These are phyloP conservation scores for Microsporum audouinii DNA, from an alignment of 2,329 filamentous ascomycete species.

Conservation along the genomic window DNA sequence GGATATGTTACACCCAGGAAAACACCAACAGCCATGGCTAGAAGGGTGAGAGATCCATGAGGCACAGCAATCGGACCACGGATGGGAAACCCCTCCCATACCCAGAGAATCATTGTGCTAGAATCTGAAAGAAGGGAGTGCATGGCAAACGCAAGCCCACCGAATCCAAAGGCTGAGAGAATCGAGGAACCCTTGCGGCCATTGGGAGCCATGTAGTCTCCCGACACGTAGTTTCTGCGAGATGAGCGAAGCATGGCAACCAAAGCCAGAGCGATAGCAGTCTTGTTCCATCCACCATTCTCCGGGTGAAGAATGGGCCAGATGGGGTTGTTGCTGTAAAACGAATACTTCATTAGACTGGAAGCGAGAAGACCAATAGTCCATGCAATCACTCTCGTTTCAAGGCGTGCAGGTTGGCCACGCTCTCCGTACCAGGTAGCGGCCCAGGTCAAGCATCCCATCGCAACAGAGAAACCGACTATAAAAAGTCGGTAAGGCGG, in stretches of 20 bases:
- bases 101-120: conserved; percentile 98
- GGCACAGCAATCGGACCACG: conserved; percentile 76
- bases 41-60: conserved; percentile 78
- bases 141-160: conserved; percentile 73
- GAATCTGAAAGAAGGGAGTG: conserved; percentile 92
- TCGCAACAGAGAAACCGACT: conserved; percentile 67
- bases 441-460: conserved; percentile 73
- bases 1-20: conserved; percentile 65
- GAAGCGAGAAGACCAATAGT: conserved; percentile 72
- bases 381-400: conserved; percentile 72
- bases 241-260: conserved; percentile 67
- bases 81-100: conserved; percentile 91
- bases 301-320: conserved; percentile 87
- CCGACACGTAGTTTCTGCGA: conserved; percentile 46
- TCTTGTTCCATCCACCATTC: conserved; percentile 88
- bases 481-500: conserved; percentile 68
- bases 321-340: conserved; percentile 87
- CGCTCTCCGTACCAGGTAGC: conserved; percentile 72
- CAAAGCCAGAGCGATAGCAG: conserved; percentile 63
- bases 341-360: conserved; percentile 82
- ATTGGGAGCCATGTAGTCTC: conserved; percentile 40
- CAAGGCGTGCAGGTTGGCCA: conserved; percentile 60
- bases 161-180: conserved; percentile 66
- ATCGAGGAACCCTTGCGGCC: conserved; percentile 55
- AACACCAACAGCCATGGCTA: conserved; percentile 75